These are phyloP conservation scores for Aspergillus sclerotiicarbonarius DNA, from an alignment of 495 filamentous ascomycete genomes.

Conservation along the genomic window DNA sequence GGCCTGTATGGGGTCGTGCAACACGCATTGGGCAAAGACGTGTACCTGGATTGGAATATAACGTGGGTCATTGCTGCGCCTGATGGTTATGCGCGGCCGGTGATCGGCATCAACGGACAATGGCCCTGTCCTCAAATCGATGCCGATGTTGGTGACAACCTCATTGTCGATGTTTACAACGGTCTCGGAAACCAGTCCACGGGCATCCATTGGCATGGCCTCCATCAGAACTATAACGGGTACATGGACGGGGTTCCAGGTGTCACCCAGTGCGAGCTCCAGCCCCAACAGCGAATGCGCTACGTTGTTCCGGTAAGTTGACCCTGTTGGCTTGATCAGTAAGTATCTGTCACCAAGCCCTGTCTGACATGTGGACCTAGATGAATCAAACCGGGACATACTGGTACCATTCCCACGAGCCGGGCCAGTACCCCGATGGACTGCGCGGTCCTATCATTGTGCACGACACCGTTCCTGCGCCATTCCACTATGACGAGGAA, in stretches of 20 bases:
- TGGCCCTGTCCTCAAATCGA: conserved; percentile 67
- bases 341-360: not conserved
- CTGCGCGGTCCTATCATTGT: conserved; percentile 64
- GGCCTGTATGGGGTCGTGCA: conserved; percentile 1
- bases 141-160: conserved; percentile 60
- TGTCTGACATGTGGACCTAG: not conserved
- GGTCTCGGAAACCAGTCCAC: conserved; percentile 64
- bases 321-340: not conserved
- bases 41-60: conserved; percentile 42
- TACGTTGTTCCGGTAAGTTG: not conserved
- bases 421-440: conserved; percentile 69
- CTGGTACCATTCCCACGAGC: conserved; percentile 72
- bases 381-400: conserved; percentile 67
- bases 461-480: conserved; percentile 60
- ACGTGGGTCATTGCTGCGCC: conserved; percentile 73
- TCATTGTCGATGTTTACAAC: conserved; percentile 68
- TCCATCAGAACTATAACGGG: conserved; percentile 61
- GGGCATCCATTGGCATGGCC: conserved; percentile 71
- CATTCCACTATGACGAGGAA: conserved; percentile 61
- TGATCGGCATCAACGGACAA: conserved; percentile 73
- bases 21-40: not conserved
- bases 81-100: conserved; percentile 61
- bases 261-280: conserved; percentile 56
- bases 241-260: conserved; percentile 67
- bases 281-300: not conserved